Base-by-base conservation (phyloP, 805 yeast species). In the Yamadazyma akitaensis region DNA sequence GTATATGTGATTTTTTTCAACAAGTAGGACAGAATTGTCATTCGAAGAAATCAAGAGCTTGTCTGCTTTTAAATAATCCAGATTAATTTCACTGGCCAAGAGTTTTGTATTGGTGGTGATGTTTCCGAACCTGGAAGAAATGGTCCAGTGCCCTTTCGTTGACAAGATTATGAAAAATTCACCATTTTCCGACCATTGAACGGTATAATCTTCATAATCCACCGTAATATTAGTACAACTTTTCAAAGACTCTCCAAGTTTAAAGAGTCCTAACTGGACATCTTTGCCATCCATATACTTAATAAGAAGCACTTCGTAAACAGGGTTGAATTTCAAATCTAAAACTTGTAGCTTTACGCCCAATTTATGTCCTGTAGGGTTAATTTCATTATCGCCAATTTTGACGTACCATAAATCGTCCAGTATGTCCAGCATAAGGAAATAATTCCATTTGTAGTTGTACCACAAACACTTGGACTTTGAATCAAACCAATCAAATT, bases 131-230 rank as follows among this genome's bases (percentile, higher is more conserved):
- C 61, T 63, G 5, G 74, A 62, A 33, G 57, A 50, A 14, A 69
- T 50, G 14, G 57, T 53, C 75, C 75, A 72, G 33, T 44, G 42
- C 1, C 62, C 62, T 18, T 60, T 48, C 3, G 42, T 30, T 46
- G 59, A 54, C 6, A 60, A 47, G 5, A 58, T 25, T 11, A 54
- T 46, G 37, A 69, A 66, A 45, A 62, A 70, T 17, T 53, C 55
- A 2, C 76, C 77, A 48, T 67, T 59, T 1, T 68, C 60, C 1
- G 75, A 59, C 76, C 76, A 72, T 16, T 44, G 43, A 16, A 39
- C 12, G 11, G 19, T 10, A 16, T 24, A 34, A n/a, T 21, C 40
- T 5, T 10, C 16, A 40, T 42, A 39, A 17, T 39, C 37, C 17
- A 21, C 14, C 8, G 8, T 31, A 8, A 60, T 35, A 17, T 39